phyloP scores from a whole-genome alignment of 2,329 filamentous ascomycete species.

The Aureobasidium sp. region DNA sequence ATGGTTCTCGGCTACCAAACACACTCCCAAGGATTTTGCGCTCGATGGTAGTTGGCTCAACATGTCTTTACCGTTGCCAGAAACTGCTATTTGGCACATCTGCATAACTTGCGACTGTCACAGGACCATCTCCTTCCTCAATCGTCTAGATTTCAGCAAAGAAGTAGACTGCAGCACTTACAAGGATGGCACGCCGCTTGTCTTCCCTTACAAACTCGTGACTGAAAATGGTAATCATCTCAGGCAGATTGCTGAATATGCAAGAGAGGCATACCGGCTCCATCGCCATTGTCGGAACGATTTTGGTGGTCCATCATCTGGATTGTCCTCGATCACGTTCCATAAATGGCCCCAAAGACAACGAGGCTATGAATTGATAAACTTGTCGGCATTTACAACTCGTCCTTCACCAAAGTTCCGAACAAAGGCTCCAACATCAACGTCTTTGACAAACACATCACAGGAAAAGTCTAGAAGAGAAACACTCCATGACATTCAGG shows the following conservation, averaged over 20 bases:
- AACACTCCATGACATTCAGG: background rate
- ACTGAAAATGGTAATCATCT: background rate
- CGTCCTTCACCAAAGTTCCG: background rate
- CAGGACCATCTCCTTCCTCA: background rate
- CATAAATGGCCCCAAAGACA: background rate
- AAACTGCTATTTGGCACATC: background rate
- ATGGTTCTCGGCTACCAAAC: background rate
- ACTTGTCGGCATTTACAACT: background rate
- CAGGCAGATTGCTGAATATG: background rate
- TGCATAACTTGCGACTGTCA: constrained; percentile 5
- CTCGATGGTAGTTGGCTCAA: constrained; percentile 5
- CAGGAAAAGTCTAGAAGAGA: background rate
- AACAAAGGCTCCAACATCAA: background rate
- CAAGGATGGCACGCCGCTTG: background rate
- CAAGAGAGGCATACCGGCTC: background rate
- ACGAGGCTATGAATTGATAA: background rate
- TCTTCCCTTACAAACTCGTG: background rate
- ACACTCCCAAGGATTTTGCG: background rate
- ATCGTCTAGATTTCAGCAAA: background rate
- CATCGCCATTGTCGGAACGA: constrained; percentile 5
- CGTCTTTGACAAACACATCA: background rate
- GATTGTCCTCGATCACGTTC: constrained; percentile 1
- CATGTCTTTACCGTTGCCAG: background rate
- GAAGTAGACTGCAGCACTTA: background rate
- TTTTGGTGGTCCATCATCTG: background rate